Evolutionary conservation across 2,329 filamentous ascomycete genomes (phyloP).

Genomic region (Leptographium galeiforme): DNA sequence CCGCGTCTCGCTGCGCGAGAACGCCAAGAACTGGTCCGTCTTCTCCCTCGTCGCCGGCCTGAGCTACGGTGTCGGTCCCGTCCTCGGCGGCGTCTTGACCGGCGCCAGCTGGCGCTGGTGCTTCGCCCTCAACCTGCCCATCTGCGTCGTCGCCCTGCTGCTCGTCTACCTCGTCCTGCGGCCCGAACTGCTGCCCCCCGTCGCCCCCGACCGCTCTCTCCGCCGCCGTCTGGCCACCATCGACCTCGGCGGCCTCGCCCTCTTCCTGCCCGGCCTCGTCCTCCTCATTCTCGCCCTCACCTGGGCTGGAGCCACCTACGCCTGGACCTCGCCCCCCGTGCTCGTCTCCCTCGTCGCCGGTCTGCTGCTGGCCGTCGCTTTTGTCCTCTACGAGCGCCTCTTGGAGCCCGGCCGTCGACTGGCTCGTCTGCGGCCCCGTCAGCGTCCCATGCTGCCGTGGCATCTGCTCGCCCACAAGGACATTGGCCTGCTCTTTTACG

Average conservation of each 20-base stretch:
- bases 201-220: slow-evolving; percentile 22
- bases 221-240: slow-evolving; percentile 34
- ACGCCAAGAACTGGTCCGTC: slow-evolving; percentile 46
- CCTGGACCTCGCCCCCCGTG: slow-evolving; percentile 36
- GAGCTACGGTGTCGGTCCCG: slow-evolving; percentile 46
- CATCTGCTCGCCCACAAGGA: slow-evolving; percentile 42
- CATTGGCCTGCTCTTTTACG: slow-evolving; percentile 44
- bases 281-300: slow-evolving; percentile 40
- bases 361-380: slow-evolving; percentile 23
- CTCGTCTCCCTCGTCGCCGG: slow-evolving; percentile 35
- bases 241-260: slow-evolving; percentile 39
- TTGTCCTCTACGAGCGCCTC: slow-evolving; percentile 38
- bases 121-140: slow-evolving; percentile 50
- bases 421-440: slow-evolving; percentile 33
- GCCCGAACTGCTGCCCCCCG: slow-evolving; percentile 40
- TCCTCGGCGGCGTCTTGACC: slow-evolving; percentile 44
- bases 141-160: slow-evolving; percentile 36
- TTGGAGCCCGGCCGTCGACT: slow-evolving; percentile 36
- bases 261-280: slow-evolving; percentile 42
- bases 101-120: slow-evolving; percentile 50
- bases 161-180: slow-evolving; percentile 43
- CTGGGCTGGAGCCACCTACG: slow-evolving; percentile 40
- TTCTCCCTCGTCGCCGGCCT: slow-evolving; percentile 47
- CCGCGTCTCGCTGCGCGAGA: slow-evolving; percentile 46
- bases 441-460: slow-evolving; percentile 48